Evolutionary conservation across 148 eudicot genomes (phyloP).

Genomic region (Rhododendron ferrugineum): DNA sequence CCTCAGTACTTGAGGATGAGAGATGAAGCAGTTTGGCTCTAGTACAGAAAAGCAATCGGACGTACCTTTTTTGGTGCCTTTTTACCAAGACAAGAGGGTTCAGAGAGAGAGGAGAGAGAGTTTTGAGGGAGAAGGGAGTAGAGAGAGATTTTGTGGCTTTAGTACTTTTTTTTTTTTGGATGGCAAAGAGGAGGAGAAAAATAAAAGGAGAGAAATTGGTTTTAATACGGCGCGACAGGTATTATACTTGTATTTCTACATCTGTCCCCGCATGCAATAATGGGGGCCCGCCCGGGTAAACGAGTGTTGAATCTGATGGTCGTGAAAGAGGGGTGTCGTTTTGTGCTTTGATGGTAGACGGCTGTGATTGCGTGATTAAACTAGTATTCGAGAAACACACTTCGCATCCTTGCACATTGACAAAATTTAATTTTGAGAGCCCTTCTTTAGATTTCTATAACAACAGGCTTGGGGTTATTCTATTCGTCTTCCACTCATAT

Average conservation of each 20-base stretch:
- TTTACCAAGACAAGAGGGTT: constrained; percentile 4
- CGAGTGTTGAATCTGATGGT: not conserved
- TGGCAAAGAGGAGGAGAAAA: not conserved
- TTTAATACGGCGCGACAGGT: constrained; percentile 16
- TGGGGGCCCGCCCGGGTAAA: constrained; percentile 17
- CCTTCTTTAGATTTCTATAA: not conserved
- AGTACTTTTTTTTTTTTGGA: not conserved
- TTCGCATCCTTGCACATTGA: not conserved
- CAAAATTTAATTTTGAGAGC: not conserved
- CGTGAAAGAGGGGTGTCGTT: not conserved
- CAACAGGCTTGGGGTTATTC: not conserved
- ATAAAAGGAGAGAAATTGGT: not conserved
- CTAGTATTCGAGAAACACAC: not conserved
- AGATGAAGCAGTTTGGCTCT: not conserved
- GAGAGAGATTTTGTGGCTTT: constrained; percentile 12
- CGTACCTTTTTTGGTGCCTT: constrained; percentile 16
- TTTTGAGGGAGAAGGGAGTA: not conserved
- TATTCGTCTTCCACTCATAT: not conserved
- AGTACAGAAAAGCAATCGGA: not conserved
- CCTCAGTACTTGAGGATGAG: not conserved
- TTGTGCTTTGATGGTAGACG: not conserved
- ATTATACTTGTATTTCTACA: constrained; percentile 16
- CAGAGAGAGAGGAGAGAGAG: not conserved
- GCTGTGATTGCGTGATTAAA: constrained; percentile 12
- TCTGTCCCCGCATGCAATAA: constrained; percentile 22